Conservation (phyloP, 352 stramenopile species). For the Phytophthora ohioensis region DNA sequence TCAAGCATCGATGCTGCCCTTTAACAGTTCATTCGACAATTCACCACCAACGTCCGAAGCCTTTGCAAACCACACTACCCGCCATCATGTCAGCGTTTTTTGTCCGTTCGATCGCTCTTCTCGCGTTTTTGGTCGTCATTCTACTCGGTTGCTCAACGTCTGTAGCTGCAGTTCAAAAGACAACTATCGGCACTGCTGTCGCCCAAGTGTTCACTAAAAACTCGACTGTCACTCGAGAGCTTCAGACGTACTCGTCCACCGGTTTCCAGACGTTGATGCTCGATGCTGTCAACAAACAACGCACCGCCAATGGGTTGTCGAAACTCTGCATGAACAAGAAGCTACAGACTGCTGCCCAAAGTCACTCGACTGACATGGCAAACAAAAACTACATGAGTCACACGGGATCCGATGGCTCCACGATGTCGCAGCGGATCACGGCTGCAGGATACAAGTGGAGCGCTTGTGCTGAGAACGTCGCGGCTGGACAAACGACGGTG, state of each 20-base stretch:
- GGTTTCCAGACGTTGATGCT: constrained; percentile 32
- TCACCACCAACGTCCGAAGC: constrained; percentile 3
- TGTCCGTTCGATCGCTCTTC: background rate
- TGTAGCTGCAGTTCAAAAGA: background rate
- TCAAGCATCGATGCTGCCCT: background rate
- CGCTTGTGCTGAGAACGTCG: constrained; percentile 45
- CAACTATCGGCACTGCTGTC: constrained; percentile 11
- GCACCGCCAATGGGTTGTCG: constrained; percentile 37
- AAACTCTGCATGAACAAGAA: constrained; percentile 51
- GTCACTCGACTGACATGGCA: constrained; percentile 47
- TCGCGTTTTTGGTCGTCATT: constrained; percentile 9
- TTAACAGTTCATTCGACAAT: constrained; percentile 27
- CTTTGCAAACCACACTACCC: background rate
- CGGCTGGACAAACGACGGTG: constrained; percentile 36
- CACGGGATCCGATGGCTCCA: constrained; percentile 48
- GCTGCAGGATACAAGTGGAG: constrained; percentile 50
- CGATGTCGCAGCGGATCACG: constrained; percentile 41
- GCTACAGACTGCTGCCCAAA: constrained; percentile 20
- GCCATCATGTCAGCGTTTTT: background rate
- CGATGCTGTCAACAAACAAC: constrained; percentile 49
- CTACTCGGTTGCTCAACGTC: constrained; percentile 7
- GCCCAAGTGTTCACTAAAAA: constrained; percentile 11
- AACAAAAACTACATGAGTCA: constrained; percentile 53
- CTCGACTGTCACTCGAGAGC: constrained; percentile 15
- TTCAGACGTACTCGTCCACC: constrained; percentile 38